Conservation (phyloP, 495 filamentous ascomycete species). For the Xanthoparmelia taractica region DNA sequence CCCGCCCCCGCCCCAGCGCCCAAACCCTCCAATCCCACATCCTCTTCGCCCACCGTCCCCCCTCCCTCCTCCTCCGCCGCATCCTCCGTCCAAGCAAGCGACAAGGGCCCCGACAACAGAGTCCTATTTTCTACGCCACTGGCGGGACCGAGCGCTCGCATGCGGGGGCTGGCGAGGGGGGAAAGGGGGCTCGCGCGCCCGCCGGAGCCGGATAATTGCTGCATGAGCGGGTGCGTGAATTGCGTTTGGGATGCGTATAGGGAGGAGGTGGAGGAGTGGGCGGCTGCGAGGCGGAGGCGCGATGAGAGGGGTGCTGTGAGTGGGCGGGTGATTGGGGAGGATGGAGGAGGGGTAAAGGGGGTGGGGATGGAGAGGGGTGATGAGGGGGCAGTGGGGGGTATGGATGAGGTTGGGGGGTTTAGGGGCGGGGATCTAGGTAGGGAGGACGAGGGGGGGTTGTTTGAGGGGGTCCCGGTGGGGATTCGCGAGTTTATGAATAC, state of each 20-base stretch:
- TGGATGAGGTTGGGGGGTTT: slow-evolving; percentile 42
- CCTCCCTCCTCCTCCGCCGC: slow-evolving; percentile 13
- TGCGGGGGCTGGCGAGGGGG: slow-evolving; percentile 31
- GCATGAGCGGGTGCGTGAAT: slow-evolving; percentile 96
- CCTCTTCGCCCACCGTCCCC: slow-evolving; percentile 9
- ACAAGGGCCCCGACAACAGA: slow-evolving; percentile 41
- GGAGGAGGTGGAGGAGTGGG: slow-evolving; percentile 89
- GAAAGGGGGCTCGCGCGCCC: slow-evolving; percentile 57
- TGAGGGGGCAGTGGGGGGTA: slow-evolving; percentile 69
- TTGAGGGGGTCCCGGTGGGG: slow-evolving; percentile 79
- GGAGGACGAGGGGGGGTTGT: slow-evolving; percentile 49
- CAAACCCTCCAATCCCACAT: slow-evolving; percentile 13
- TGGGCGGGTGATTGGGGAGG: slow-evolving; percentile 32
- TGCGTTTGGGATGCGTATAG: slow-evolving; percentile 92
- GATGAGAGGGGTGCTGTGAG: slow-evolving; percentile 29
- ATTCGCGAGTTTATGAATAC: slow-evolving; percentile 96
- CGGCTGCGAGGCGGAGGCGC: slow-evolving; percentile 48
- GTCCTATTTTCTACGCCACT: slow-evolving; percentile 73
- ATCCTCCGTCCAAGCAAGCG: not conserved
- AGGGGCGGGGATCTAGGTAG: slow-evolving; percentile 31
- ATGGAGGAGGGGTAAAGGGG: slow-evolving; percentile 31
- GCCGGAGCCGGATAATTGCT: slow-evolving; percentile 94
- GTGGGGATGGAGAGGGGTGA: slow-evolving; percentile 60
- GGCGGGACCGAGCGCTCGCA: slow-evolving; percentile 59
- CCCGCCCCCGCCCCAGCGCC: slow-evolving; percentile 7